Percentiles rank a stretch among this genome's conserved stretches.
These are phyloP conservation scores for Lepidium campestre DNA, from an alignment of 441 rosid genomes.

Conservation along the genomic window DNA sequence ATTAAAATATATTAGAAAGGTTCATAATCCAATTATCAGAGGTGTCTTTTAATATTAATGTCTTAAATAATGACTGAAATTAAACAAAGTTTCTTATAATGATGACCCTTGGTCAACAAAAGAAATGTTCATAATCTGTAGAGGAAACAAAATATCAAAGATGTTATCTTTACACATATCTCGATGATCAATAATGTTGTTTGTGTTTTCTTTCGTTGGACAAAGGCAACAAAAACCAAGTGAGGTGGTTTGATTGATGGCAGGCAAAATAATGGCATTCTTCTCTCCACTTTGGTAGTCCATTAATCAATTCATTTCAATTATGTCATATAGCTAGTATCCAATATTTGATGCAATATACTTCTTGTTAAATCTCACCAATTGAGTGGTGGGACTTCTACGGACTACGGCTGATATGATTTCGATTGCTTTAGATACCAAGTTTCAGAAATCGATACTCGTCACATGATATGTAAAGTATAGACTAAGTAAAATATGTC, in stretches of 20 bases:
- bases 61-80: background rate
- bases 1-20: background rate
- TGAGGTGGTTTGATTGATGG: constrained; percentile 23
- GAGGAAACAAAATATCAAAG: background rate
- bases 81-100: background rate
- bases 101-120: background rate
- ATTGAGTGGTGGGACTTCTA: background rate
- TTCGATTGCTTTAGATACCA: background rate
- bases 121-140: background rate
- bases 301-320: constrained; percentile 1
- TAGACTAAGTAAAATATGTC: background rate
- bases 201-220: background rate
- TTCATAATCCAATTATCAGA: background rate
- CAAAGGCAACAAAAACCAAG: constrained; percentile 17
- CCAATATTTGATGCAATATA: background rate
- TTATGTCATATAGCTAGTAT: background rate
- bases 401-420: background rate
- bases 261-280: constrained; percentile 26
- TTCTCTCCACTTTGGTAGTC: constrained; percentile 14
- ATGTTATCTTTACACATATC: constrained; percentile 23
- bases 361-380: constrained; percentile 5
- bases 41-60: background rate
- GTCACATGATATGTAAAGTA: background rate
- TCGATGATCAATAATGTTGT: constrained; percentile 19
- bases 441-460: background rate